A percentile compares a stretch with the other conserved stretches of the same genome.
phyloP scores from a whole-genome alignment of 139 green algal species.

The Pleodorina starrii region DNA sequence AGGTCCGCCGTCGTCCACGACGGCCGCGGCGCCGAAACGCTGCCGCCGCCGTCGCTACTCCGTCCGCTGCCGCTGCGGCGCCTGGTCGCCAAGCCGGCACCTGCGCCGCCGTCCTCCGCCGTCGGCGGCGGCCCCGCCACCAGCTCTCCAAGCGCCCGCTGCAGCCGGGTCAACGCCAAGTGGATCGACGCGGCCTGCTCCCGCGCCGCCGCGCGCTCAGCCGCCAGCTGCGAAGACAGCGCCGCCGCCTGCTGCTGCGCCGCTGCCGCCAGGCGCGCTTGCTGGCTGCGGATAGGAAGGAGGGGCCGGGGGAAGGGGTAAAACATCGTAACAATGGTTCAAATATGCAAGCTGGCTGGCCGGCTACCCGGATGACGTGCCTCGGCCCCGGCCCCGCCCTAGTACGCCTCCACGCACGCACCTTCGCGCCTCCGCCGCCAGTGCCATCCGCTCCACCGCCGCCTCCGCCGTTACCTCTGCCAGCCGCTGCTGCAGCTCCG shows the following conservation, averaged over 20 bases:
- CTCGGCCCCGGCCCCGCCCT: too few species aligned
- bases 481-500: constrained; percentile 29
- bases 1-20: neutral
- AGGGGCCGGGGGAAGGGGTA: too few species aligned
- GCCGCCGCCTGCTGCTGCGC: constrained; percentile 17
- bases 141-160: constrained; percentile 39
- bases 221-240: neutral
- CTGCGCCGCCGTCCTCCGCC: neutral
- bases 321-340: too few species aligned
- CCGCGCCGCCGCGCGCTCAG: constrained; percentile 16
- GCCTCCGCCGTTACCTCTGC: neutral
- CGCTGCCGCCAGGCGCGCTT: neutral
- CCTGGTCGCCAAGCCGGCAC: too few species aligned
- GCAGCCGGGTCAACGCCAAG: constrained; percentile 12
- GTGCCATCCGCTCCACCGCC: neutral
- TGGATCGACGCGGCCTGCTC: constrained; percentile 32
- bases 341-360: too few species aligned
- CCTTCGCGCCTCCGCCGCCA: constrained; percentile 17
- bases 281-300: neutral
- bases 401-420: too few species aligned
- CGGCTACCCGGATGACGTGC: too few species aligned
- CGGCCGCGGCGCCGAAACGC: neutral
- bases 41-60: neutral
- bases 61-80: too few species aligned
- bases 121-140: neutral